phyloP scores from a whole-genome alignment of 257 asterid genomes.

The Linderniella brevidens region DNA sequence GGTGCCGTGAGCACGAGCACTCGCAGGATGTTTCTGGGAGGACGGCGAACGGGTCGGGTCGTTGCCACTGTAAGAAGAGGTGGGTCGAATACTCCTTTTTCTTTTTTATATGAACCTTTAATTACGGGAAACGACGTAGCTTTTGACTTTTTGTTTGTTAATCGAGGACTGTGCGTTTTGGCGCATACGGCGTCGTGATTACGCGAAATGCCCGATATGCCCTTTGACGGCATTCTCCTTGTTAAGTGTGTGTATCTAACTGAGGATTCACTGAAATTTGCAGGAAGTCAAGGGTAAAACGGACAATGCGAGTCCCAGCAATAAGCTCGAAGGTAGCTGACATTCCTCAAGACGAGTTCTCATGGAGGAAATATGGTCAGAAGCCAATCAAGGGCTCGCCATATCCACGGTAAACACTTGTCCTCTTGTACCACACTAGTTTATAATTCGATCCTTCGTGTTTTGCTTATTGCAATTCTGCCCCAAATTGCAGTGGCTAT shows the following conservation, averaged over 20 bases:
- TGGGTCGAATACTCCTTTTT: background rate
- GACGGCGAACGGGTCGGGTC: constrained; percentile 24
- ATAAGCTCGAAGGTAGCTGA: constrained; percentile 52
- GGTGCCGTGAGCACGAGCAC: constrained; percentile 57
- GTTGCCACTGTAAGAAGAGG: constrained; percentile 42
- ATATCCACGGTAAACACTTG: constrained; percentile 47
- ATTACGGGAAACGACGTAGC: too few relatives aligned
- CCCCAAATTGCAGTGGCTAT: constrained; percentile 37
- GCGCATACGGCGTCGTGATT: too few relatives aligned
- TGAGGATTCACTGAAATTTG: too few relatives aligned
- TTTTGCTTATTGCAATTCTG: background rate
- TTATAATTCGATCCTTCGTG: too few relatives aligned
- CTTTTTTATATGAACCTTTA: too few relatives aligned
- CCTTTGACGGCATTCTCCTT: too few relatives aligned
- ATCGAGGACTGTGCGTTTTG: too few relatives aligned
- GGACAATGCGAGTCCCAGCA: constrained; percentile 46
- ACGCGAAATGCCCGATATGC: too few relatives aligned
- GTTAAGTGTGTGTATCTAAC: too few relatives aligned
- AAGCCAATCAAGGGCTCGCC: constrained; percentile 83
- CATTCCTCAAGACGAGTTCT: constrained; percentile 56
- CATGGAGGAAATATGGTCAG: constrained; percentile 84
- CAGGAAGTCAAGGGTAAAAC: constrained; percentile 46
- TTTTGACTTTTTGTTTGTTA: too few relatives aligned
- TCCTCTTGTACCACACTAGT: too few relatives aligned
- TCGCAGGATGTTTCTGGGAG: constrained; percentile 40